Evolutionary conservation across 768 basidiomycete species (phyloP), one percentile per base, ranked within the genome.

Genomic region (Epithele typhae): DNA sequence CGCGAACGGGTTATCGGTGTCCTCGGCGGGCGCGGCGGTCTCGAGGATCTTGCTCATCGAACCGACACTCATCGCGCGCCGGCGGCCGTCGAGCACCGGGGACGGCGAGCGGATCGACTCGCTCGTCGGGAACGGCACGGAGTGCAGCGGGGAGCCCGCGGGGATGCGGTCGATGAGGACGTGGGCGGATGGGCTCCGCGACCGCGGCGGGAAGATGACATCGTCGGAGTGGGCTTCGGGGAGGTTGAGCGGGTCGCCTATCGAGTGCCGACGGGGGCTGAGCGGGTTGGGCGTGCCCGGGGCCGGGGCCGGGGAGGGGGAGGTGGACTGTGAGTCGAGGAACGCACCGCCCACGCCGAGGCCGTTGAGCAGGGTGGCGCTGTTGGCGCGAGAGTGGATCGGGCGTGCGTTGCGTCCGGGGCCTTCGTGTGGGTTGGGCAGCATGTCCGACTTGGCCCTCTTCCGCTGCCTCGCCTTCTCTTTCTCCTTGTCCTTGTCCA

Each of bases 401-500:
- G 44, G 17, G 43, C 25, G 23, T 38, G 37, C 5, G 45, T 41
- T 25, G 47, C 40, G 18, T 44, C 51, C 41, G 46, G 44, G 19
- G 51, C 24, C 21, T 43, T 68, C 55, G 59, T 74, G 62, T 53
- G 74, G 67, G 65, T 74, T 77, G 18, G 76, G 76, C 14, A 79
- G 59, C 11, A 63, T 55, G 45, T 70, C 73, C 4, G 61, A 61
- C 60, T 64, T 63, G 37, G 43, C 49, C 46, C 54, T 58, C 46
- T 58, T 63, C 21, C 51, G 50, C 10, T 44, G 44, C 27, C 53
- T 46, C 58, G 56, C 45, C 59, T 59, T 77, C 56, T 65, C 76
- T 65, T 27, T 85, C 52, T 84, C 79, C 54, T 84, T 67, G 23
- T 84, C 80, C 55, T 86, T 84, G 1, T 80, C 74, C 51, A 88